Percentiles rank a stretch among this genome's conserved stretches.
Evolutionary conservation across 352 stramenopile genomes (phyloP).

Genomic region (Aphanomyces invadans): DNA sequence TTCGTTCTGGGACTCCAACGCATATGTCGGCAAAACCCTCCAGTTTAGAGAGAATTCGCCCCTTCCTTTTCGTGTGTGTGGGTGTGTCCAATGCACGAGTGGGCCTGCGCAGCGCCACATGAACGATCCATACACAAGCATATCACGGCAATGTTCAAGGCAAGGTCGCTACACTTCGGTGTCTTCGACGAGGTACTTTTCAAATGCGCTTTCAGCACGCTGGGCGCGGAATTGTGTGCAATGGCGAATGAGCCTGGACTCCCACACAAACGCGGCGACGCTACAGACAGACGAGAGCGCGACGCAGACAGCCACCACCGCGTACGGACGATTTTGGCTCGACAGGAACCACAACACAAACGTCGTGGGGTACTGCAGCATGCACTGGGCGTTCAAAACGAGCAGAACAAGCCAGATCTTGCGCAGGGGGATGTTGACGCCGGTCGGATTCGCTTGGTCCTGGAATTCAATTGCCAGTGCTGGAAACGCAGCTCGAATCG

Average conservation of each 20-base stretch:
- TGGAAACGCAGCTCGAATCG: slow-evolving; percentile 7
- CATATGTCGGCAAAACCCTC: too few species aligned
- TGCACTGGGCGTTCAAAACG: slow-evolving; percentile 7
- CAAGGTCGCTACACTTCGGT: slow-evolving; percentile 8
- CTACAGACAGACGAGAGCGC: neutral
- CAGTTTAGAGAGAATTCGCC: too few species aligned
- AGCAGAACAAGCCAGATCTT: slow-evolving; percentile 1
- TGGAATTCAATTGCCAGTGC: slow-evolving; percentile 3
- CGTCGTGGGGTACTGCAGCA: slow-evolving; percentile 9
- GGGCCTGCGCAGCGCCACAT: too few species aligned
- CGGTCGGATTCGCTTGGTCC: neutral
- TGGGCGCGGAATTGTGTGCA: neutral
- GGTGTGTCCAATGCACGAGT: too few species aligned
- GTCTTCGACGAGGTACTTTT: slow-evolving; percentile 18
- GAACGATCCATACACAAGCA: too few species aligned
- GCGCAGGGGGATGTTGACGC: slow-evolving; percentile 7
- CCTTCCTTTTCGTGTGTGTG: too few species aligned
- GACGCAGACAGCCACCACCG: neutral
- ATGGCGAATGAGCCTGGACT: neutral
- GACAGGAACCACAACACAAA: slow-evolving; percentile 8
- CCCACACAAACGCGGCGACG: neutral
- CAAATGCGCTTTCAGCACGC: slow-evolving; percentile 9
- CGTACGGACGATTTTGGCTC: neutral
- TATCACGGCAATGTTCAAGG: too few species aligned
- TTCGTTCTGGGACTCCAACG: too few species aligned